phyloP scores from a whole-genome alignment of 2,329 filamentous ascomycete genomes.

The Shiraia sp. region DNA sequence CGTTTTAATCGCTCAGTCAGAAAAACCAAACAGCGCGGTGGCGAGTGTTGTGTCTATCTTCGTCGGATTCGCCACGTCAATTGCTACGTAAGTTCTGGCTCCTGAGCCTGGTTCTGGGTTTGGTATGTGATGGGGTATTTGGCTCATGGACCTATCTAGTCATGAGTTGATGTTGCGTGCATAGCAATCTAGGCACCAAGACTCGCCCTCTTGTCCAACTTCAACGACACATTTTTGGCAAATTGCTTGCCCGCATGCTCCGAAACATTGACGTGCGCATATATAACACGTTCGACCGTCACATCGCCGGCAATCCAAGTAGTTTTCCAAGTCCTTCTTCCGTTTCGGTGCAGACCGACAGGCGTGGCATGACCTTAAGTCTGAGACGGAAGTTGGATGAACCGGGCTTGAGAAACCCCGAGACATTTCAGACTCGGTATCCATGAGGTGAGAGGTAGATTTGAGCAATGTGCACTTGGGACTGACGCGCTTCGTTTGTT shows the following conservation, averaged over 20 bases:
- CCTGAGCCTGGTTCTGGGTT: no score
- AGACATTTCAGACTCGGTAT: constrained; percentile 24
- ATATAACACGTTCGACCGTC: constrained; percentile 67
- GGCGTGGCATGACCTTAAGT: constrained; percentile 63
- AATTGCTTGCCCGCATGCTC: constrained; percentile 55
- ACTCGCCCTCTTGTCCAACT: constrained; percentile 64
- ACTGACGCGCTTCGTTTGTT: constrained; percentile 32
- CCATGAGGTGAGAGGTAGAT: constrained; percentile 40
- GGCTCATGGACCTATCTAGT: neutral
- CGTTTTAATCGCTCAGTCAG: no score
- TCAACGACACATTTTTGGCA: constrained; percentile 73
- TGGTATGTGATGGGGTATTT: no score
- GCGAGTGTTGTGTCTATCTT: no score
- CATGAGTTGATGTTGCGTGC: constrained; percentile 25
- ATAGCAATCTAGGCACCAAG: constrained; percentile 67
- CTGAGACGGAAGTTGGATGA: constrained; percentile 13
- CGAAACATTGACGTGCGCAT: constrained; percentile 67
- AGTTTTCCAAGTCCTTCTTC: constrained; percentile 68
- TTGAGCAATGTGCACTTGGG: constrained; percentile 29
- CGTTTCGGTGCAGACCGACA: constrained; percentile 68
- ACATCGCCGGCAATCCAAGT: constrained; percentile 66
- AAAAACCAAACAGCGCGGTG: no score
- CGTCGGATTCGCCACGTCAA: no score
- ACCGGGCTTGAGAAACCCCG: constrained; percentile 4
- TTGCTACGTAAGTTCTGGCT: no score